Evolutionary conservation across 352 stramenopile species (phyloP).

Genomic region (Globisporangium nodosum): DNA sequence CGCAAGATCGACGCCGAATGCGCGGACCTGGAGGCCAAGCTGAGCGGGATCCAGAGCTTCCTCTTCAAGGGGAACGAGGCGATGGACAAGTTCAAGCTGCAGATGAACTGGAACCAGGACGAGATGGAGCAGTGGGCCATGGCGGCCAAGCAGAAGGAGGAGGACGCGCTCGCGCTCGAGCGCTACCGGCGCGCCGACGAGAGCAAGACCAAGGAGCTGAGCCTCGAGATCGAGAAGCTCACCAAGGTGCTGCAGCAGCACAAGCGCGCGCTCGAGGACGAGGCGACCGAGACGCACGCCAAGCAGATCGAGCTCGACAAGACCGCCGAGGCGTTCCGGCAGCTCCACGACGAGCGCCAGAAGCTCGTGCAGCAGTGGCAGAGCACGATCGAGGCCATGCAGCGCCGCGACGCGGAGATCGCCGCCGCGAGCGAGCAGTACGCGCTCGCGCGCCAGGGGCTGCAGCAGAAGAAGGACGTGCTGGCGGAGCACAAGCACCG

Average conservation of each 20-base stretch:
- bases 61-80: conserved; percentile 92
- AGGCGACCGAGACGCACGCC: conserved; percentile 90
- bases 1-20: conserved; percentile 68
- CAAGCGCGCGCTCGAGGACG: conserved; percentile 66
- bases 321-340: conserved; percentile 91
- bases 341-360: conserved; percentile 90
- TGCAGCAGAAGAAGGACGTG: conserved; percentile 60
- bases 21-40: conserved; percentile 73
- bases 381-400: conserved; percentile 91
- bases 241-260: conserved; percentile 83
- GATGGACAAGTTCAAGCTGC: conserved; percentile 94
- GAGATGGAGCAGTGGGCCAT: conserved; percentile 97
- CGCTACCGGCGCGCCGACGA: conserved; percentile 93
- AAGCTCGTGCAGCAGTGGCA: conserved; percentile 95
- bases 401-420: conserved; percentile 91
- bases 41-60: conserved; percentile 87
- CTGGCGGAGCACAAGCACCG: conserved; percentile 71
- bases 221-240: conserved; percentile 91
- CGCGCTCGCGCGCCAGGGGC: conserved; percentile 46
- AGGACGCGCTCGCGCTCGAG: conserved; percentile 91
- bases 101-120: conserved; percentile 98
- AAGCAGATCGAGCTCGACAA: conserved; percentile 96
- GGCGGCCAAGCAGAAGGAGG: conserved; percentile 94
- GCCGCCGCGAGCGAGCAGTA: conserved; percentile 88
- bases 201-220: conserved; percentile 93